Conservation (phyloP, 2,329 filamentous ascomycete species). For the Colletotrichum salicis region DNA sequence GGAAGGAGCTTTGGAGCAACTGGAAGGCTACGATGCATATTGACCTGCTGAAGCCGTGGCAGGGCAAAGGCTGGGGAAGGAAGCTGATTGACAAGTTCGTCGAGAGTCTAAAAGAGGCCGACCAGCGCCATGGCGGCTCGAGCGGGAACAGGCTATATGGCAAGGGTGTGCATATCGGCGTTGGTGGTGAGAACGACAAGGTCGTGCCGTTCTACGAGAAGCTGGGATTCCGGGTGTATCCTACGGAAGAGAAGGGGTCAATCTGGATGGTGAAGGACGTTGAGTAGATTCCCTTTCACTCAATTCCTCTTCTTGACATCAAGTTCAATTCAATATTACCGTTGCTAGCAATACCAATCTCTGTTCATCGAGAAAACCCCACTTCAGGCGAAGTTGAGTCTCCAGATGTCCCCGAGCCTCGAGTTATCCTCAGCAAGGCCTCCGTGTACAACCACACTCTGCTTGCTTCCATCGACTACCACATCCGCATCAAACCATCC, state of each 20-base stretch:
- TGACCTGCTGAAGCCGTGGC: constrained; percentile 55
- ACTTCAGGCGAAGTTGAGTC: constrained; percentile 37
- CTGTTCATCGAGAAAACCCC: neutral
- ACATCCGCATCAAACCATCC: constrained; percentile 55
- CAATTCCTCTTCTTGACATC: neutral
- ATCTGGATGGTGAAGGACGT: constrained; percentile 56
- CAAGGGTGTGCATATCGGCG: constrained; percentile 55
- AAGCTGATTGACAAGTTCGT: constrained; percentile 54
- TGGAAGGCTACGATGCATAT: constrained; percentile 62
- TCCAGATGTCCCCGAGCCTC: constrained; percentile 53
- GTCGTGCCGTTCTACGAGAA: constrained; percentile 61
- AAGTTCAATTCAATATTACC: neutral
- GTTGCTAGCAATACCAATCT: neutral
- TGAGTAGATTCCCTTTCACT: constrained; percentile 18
- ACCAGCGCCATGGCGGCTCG: constrained; percentile 8
- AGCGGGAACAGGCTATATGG: constrained; percentile 40
- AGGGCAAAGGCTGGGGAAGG: constrained; percentile 57
- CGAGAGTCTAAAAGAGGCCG: constrained; percentile 46
- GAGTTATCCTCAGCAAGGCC: constrained; percentile 51
- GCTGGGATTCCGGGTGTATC: constrained; percentile 54
- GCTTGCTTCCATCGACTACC: constrained; percentile 21
- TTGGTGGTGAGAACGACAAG: constrained; percentile 57
- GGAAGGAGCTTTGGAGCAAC: constrained; percentile 45
- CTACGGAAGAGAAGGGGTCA: constrained; percentile 47
- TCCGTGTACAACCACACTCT: constrained; percentile 49